phyloP scores from a whole-genome alignment of 208 protist species.

The Crithidia brevicula region DNA sequence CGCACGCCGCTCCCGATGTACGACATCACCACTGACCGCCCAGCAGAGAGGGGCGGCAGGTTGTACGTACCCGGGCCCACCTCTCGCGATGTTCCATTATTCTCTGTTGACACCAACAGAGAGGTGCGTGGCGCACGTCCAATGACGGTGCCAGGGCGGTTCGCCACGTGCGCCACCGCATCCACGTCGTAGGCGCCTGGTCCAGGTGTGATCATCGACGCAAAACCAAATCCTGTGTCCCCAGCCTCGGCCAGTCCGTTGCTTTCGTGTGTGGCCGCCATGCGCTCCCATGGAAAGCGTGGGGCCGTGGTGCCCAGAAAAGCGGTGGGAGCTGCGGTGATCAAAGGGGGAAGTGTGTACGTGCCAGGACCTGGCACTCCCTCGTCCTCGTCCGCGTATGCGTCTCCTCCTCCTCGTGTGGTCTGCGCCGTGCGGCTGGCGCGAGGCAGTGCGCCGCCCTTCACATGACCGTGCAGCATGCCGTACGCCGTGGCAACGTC shows the following conservation, averaged over 20 bases:
- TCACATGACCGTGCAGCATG: slow-evolving; percentile 12
- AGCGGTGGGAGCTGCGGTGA: slow-evolving; percentile 12
- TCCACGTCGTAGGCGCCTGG: slow-evolving; percentile 38
- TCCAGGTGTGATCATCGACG: slow-evolving; percentile 16
- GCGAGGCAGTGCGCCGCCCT: slow-evolving; percentile 25
- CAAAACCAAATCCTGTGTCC: neutral
- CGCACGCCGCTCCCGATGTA: neutral
- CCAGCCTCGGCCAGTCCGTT: neutral
- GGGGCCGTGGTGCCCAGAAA: slow-evolving; percentile 18
- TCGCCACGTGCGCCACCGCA: slow-evolving; percentile 20
- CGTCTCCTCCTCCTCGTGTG: neutral
- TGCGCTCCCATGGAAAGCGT: slow-evolving; percentile 29
- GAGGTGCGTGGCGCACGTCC: slow-evolving; percentile 43
- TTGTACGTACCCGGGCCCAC: slow-evolving; percentile 43
- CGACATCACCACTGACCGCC: slow-evolving; percentile 21
- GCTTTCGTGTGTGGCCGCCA: slow-evolving; percentile 8
- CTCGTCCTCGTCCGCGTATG: neutral
- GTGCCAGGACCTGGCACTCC: slow-evolving; percentile 42
- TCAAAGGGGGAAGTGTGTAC: slow-evolving; percentile 34
- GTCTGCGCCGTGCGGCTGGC: slow-evolving; percentile 4
- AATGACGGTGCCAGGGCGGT: slow-evolving; percentile 41
- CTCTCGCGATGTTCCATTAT: neutral
- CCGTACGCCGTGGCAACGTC: slow-evolving; percentile 6
- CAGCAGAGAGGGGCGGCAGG: slow-evolving; percentile 31
- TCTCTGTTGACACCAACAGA: neutral